Conservation (phyloP, 768 basidiomycete species). For the Mycena sanguinolenta region DNA sequence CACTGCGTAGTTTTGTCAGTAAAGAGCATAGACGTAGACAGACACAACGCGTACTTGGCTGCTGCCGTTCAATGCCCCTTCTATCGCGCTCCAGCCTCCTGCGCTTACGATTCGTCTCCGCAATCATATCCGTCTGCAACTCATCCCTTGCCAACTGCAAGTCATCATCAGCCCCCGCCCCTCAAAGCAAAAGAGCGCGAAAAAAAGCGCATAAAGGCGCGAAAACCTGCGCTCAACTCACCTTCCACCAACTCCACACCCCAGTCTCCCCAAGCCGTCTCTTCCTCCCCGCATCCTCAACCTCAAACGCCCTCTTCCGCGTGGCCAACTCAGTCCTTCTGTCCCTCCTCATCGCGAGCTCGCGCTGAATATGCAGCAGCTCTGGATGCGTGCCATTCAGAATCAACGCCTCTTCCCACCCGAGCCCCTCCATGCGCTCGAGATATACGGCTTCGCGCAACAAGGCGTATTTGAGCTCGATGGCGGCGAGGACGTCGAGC, state of each 20-base stretch:
- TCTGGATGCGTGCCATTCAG: slow-evolving; percentile 88
- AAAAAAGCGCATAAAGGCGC: no score
- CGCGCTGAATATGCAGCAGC: slow-evolving; percentile 82
- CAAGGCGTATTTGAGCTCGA: slow-evolving; percentile 94
- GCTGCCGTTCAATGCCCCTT: slow-evolving; percentile 81
- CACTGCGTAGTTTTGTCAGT: slow-evolving; percentile 51
- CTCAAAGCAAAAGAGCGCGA: slow-evolving; percentile 37
- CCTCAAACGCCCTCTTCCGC: slow-evolving; percentile 76
- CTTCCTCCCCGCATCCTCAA: slow-evolving; percentile 60
- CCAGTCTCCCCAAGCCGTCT: slow-evolving; percentile 79
- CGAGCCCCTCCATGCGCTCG: slow-evolving; percentile 93
- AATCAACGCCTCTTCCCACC: slow-evolving; percentile 89
- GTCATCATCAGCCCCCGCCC: slow-evolving; percentile 12
- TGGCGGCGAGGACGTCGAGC: slow-evolving; percentile 86
- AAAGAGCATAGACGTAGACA: slow-evolving; percentile 4
- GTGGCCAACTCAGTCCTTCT: slow-evolving; percentile 86
- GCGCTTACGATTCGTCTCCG: slow-evolving; percentile 90
- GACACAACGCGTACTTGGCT: slow-evolving; percentile 66
- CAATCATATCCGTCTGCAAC: slow-evolving; percentile 88
- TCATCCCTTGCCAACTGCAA: slow-evolving; percentile 79
- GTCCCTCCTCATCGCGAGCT: slow-evolving; percentile 83
- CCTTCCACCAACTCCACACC: slow-evolving; percentile 95
- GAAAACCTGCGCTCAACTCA: no score
- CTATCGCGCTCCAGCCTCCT: slow-evolving; percentile 89
- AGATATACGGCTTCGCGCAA: slow-evolving; percentile 90